Evolutionary conservation across 2,329 filamentous ascomycete species (phyloP).

Genomic region (Colletotrichum spinosum): DNA sequence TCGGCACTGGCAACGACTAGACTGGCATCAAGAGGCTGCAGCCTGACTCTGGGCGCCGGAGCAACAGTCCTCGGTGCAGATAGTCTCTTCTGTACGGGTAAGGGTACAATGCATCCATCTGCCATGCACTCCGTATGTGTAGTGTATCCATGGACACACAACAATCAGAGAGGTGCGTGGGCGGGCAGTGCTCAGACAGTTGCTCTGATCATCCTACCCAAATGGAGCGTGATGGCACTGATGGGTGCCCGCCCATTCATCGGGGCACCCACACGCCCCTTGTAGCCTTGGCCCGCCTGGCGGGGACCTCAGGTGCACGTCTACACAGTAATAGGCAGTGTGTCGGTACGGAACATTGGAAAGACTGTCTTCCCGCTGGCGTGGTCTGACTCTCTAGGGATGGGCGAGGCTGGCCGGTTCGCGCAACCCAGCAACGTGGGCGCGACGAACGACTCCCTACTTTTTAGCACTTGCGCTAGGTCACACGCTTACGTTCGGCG

Average conservation of each 20-base stretch:
- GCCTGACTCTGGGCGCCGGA: constrained; percentile 16
- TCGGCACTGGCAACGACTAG: constrained; percentile 14
- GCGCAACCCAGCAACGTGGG: constrained; percentile 33
- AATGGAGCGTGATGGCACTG: constrained; percentile 30
- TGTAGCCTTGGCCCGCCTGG: constrained; percentile 3
- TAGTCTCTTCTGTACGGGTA: too few species aligned
- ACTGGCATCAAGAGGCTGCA: constrained; percentile 15
- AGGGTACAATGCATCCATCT: too few species aligned
- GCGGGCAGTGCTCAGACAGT: constrained; percentile 34
- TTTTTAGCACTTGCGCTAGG: constrained; percentile 24
- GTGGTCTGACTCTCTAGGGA: background rate
- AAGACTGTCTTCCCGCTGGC: background rate
- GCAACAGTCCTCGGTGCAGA: too few species aligned
- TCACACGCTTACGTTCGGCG: constrained; percentile 16
- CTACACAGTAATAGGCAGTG: background rate
- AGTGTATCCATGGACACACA: too few species aligned
- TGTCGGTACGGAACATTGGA: too few species aligned
- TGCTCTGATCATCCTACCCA: constrained; percentile 35
- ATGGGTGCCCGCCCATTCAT: constrained; percentile 25
- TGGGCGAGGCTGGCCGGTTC: constrained; percentile 16
- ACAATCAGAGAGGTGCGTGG: constrained; percentile 25
- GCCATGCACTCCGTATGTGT: too few species aligned
- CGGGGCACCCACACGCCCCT: constrained; percentile 11
- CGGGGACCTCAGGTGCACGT: background rate
- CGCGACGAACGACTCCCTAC: constrained; percentile 25